These are phyloP conservation scores for Stropharia rugosoannulata DNA, from an alignment of 768 basidiomycete species.

Conservation along the genomic window DNA sequence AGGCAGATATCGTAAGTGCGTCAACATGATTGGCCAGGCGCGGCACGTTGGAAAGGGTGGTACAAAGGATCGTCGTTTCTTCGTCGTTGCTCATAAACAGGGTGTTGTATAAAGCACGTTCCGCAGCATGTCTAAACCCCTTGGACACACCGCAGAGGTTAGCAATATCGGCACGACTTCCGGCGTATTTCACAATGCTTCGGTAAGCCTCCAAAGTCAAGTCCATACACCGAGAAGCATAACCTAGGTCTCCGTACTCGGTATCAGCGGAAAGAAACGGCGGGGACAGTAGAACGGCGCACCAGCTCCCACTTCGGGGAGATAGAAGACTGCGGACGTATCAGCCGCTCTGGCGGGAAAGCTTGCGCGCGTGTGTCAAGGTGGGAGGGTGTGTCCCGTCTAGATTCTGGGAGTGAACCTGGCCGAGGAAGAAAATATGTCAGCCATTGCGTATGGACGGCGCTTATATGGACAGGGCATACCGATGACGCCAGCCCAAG, in stretches of 20 bases:
- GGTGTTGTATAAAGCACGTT: conserved; percentile 60
- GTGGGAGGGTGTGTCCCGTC: neutral
- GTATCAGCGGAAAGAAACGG: neutral
- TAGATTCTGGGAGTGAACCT: neutral
- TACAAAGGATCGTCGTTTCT: conserved; percentile 43
- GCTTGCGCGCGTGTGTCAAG: neutral
- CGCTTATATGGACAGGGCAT: conserved; percentile 9
- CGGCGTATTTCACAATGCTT: conserved; percentile 53
- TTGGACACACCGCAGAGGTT: conserved; percentile 58
- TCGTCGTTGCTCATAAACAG: conserved; percentile 43
- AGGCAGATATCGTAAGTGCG: conserved; percentile 49
- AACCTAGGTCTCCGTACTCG: conserved; percentile 25
- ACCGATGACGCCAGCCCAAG: conserved; percentile 17
- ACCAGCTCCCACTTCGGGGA: conserved; percentile 28
- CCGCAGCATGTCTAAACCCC: conserved; percentile 51
- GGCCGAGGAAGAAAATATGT: neutral
- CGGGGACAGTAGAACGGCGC: conserved; percentile 4
- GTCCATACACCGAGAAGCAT: conserved; percentile 53
- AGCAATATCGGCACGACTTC: conserved; percentile 52
- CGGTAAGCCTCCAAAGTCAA: conserved; percentile 58
- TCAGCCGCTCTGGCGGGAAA: conserved; percentile 15
- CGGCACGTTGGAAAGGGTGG: conserved; percentile 40
- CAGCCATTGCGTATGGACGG: neutral
- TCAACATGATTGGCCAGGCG: conserved; percentile 54
- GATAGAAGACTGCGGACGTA: conserved; percentile 16